These are phyloP conservation scores for Xylaria cubensis DNA, from an alignment of 495 filamentous ascomycete species.

Conservation along the genomic window DNA sequence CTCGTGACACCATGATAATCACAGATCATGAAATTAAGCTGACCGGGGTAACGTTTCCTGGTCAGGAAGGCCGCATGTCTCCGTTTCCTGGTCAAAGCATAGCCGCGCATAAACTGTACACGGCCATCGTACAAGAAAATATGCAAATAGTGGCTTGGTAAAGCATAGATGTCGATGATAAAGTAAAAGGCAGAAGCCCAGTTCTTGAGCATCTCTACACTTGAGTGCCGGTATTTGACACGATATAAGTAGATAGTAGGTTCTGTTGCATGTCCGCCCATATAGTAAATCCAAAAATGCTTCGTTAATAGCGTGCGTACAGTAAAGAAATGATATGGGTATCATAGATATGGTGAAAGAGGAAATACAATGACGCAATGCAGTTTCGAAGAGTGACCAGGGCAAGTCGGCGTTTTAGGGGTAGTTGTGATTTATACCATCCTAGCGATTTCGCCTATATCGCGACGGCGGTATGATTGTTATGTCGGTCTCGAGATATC, in stretches of 20 bases:
- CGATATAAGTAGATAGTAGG: conserved; percentile 34
- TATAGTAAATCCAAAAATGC: conserved; percentile 37
- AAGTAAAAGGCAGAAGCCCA: conserved; percentile 3
- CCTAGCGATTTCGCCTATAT: conserved; percentile 23
- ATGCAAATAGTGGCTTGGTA: conserved; percentile 23
- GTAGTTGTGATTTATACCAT: neutral
- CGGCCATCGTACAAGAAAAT: neutral
- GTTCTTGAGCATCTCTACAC: conserved; percentile 29
- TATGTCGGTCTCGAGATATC: conserved; percentile 46
- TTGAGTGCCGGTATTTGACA: conserved; percentile 34
- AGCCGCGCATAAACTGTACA: neutral
- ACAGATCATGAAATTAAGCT: neutral
- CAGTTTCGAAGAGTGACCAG: conserved; percentile 7
- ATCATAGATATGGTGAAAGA: conserved; percentile 32
- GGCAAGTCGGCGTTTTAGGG: neutral
- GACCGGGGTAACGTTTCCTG: neutral
- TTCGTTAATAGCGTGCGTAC: conserved; percentile 32
- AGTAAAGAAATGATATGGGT: conserved; percentile 41
- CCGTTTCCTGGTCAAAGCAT: neutral
- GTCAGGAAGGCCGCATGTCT: neutral
- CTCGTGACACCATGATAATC: conserved; percentile 8
- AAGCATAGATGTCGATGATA: conserved; percentile 27
- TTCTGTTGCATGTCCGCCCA: conserved; percentile 29
- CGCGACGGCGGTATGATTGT: conserved; percentile 35
- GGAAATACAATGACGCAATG: conserved; percentile 18